Base-by-base conservation (phyloP, 2,329 filamentous ascomycete genomes). In the Sphaerostilbella broomeana region DNA sequence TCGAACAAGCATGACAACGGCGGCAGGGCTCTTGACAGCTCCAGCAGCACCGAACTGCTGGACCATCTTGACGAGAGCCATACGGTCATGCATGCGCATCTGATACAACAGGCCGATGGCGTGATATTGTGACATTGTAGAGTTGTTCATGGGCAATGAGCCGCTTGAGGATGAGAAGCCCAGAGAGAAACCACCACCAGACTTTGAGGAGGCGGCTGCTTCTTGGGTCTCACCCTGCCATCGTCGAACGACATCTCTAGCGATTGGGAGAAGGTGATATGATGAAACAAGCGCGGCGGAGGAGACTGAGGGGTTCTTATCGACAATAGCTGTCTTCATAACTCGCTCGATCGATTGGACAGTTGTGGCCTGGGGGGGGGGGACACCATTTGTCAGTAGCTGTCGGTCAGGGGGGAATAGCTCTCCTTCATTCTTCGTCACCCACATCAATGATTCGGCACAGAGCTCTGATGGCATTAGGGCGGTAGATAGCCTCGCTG, bases 61-160 rank as follows among this genome's bases (percentile, higher is more conserved):
- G n/a, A 98, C 90, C 92, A 98, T 97, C 76, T 98, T 98, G 45
- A 97, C 90, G 53, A 98, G 69, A 16, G 92, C 89, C 92, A 98
- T 98, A 55, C 92, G 81, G 63, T 98, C 92, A 62, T 95, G 89
- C 55, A 84, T 84, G 57, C 92, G 84, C 87, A 97, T 97, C 67
- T 97, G 90, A 64, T 97, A 98, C 30, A 98, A 68, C 39, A 98
- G 77, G 48, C 92, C 92, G 68, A 98, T 95, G 48, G 92, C 92
- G 63, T 98, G 92, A 64, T 98, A 98, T 63, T 98, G 92, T 42
- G 87, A 85, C 88, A 97, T 97, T 58, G 86, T 94, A 51, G 92
- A 97, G 56, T 88, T 90, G 68, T 89, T 89, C 47, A 92, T 77
- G n/a, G 82, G 78, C 54, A 84, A 69, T 44, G 85, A 80, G 47